Evolutionary conservation across 768 basidiomycete genomes (phyloP).

Genomic region (Suillus subalutaceus): DNA sequence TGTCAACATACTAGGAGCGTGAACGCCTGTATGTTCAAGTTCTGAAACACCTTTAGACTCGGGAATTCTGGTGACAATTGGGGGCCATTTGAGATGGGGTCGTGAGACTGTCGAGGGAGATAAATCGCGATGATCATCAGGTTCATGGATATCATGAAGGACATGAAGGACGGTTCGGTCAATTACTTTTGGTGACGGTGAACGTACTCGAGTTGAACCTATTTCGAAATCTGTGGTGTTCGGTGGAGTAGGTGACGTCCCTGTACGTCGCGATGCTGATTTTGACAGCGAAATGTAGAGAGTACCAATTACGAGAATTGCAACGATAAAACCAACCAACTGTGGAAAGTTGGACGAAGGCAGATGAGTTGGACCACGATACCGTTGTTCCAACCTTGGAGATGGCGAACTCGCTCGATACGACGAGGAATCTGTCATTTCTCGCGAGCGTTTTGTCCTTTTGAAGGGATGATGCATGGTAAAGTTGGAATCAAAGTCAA

Average conservation of each 20-base stretch:
- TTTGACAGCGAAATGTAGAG: slow-evolving; percentile 28
- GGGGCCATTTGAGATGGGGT: slow-evolving; percentile 31
- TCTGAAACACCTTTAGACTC: slow-evolving; percentile 18
- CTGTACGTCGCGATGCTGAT: slow-evolving; percentile 13
- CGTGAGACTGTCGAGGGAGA: neutral
- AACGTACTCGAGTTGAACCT: neutral
- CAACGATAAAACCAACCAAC: slow-evolving; percentile 13
- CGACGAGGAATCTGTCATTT: slow-evolving; percentile 8
- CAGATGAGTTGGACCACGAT: neutral
- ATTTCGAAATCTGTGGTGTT: neutral
- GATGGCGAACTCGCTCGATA: neutral
- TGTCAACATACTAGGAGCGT: neutral
- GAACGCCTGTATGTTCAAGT: neutral
- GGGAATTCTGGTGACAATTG: slow-evolving; percentile 38
- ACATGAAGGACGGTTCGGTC: neutral
- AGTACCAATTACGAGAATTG: slow-evolving; percentile 20
- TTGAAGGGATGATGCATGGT: slow-evolving; percentile 12
- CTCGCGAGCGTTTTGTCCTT: slow-evolving; percentile 17
- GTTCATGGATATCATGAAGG: neutral
- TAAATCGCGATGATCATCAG: neutral
- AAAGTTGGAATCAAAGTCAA: neutral
- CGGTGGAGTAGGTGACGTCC: neutral
- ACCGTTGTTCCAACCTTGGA: neutral
- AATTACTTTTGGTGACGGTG: neutral
- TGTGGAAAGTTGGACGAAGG: slow-evolving; percentile 11